Percentiles rank a stretch among this genome's conserved stretches.
These are phyloP conservation scores for Penicillium hesseltinei DNA, from an alignment of 2,329 filamentous ascomycete genomes.

Conservation along the genomic window DNA sequence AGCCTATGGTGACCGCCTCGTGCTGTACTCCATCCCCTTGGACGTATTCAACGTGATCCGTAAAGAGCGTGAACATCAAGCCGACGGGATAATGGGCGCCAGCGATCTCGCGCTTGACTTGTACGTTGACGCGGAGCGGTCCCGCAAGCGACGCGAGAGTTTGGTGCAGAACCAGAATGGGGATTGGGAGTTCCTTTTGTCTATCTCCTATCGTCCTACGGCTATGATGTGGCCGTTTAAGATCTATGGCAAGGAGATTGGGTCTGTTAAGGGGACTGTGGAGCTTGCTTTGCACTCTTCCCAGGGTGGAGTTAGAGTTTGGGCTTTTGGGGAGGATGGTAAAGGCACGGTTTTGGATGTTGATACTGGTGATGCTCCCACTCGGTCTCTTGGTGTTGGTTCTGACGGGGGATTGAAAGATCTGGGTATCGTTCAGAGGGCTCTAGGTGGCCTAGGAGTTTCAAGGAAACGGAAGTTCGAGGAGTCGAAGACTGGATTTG, in stretches of 20 bases:
- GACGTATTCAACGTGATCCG: conserved; percentile 52
- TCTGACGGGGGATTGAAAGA: conserved; percentile 29
- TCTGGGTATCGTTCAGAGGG: conserved; percentile 15
- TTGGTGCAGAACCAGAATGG: conserved; percentile 36
- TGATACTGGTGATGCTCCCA: conserved; percentile 29
- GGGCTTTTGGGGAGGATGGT: conserved; percentile 51
- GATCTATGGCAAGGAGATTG: conserved; percentile 52
- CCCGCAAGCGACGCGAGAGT: conserved; percentile 30
- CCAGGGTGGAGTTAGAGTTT: conserved; percentile 48
- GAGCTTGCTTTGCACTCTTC: conserved; percentile 51
- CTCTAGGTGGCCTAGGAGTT: background rate
- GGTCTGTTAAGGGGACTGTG: conserved; percentile 46
- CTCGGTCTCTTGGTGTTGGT: conserved; percentile 11
- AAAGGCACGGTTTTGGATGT: conserved; percentile 50
- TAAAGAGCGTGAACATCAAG: conserved; percentile 34
- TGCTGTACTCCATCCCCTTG: conserved; percentile 61
- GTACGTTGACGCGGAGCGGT: conserved; percentile 31
- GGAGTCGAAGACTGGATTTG: conserved; percentile 23
- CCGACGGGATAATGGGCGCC: conserved; percentile 34
- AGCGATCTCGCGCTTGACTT: conserved; percentile 35
- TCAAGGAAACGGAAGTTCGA: conserved; percentile 30
- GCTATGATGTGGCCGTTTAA: conserved; percentile 50
- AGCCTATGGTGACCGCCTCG: conserved; percentile 52
- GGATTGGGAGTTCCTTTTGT: conserved; percentile 44
- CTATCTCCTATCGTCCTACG: conserved; percentile 35